Conservation (phyloP, 148 eudicot genomes). For the Polygonum maritimum region DNA sequence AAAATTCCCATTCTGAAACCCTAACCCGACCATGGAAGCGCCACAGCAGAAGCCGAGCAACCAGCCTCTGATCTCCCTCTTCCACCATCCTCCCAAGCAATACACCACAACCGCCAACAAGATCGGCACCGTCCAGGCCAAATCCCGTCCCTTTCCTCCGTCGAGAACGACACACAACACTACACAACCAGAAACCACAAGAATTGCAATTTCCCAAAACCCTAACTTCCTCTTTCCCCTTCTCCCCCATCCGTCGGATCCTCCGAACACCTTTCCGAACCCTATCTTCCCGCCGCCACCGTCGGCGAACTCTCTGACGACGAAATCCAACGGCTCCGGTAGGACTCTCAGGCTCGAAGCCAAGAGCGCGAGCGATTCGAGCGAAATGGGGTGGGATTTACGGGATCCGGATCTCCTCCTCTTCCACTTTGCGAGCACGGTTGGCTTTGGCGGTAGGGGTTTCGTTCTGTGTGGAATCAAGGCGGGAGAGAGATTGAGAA, state of each 20-base stretch:
- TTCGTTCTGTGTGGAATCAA: not conserved
- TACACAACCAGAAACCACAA: slow-evolving; percentile 25
- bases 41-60: slow-evolving; percentile 59
- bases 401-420: slow-evolving; percentile 35
- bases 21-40: slow-evolving; percentile 43
- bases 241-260: slow-evolving; percentile 40
- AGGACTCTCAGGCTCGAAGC: slow-evolving; percentile 47
- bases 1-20: slow-evolving; percentile 30
- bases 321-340: slow-evolving; percentile 55
- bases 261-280: slow-evolving; percentile 32
- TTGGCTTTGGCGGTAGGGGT: not conserved
- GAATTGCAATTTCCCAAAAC: slow-evolving; percentile 32
- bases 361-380: slow-evolving; percentile 35
- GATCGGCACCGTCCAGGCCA: slow-evolving; percentile 22
- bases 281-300: slow-evolving; percentile 53
- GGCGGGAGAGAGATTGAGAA: not conserved
- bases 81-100: slow-evolving; percentile 26
- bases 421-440: slow-evolving; percentile 23
- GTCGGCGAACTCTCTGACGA: slow-evolving; percentile 36
- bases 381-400: slow-evolving; percentile 25
- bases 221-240: slow-evolving; percentile 27
- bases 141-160: slow-evolving; percentile 20
- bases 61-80: slow-evolving; percentile 41
- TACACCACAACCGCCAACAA: slow-evolving; percentile 28
- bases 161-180: slow-evolving; percentile 34